phyloP scores from a whole-genome alignment of 2,329 filamentous ascomycete species.

The Cytospora leucostoma region DNA sequence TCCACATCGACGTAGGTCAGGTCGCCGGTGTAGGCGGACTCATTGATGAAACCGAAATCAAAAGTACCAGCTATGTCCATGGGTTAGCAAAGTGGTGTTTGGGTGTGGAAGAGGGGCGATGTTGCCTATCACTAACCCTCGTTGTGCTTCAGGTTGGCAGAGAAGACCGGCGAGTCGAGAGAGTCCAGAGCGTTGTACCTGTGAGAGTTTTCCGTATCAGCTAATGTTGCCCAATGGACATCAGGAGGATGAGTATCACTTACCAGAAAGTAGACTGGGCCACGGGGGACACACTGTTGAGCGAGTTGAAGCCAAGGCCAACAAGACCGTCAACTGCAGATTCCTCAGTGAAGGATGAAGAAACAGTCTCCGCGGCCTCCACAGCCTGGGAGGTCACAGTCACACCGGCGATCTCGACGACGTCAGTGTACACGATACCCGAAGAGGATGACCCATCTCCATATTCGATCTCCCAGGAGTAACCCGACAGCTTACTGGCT shows the following conservation, averaged over 20 bases:
- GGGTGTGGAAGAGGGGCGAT: conserved; percentile 62
- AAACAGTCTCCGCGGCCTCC: conserved; percentile 61
- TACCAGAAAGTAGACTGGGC: conserved; percentile 46
- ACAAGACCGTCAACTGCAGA: conserved; percentile 46
- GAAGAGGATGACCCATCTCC: conserved; percentile 63
- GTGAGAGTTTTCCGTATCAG: conserved; percentile 3
- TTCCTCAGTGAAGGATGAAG: conserved; percentile 42
- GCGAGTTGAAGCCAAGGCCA: conserved; percentile 60
- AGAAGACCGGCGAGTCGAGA: conserved; percentile 38
- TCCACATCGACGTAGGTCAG: conserved; percentile 60
- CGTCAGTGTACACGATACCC: conserved; percentile 65
- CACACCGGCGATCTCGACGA: conserved; percentile 60
- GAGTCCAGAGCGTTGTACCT: conserved; percentile 39
- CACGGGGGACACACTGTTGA: conserved; percentile 59
- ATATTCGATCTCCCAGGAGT: conserved; percentile 61
- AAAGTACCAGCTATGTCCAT: conserved; percentile 36
- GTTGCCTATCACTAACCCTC: conserved; percentile 34
- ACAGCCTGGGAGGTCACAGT: conserved; percentile 63
- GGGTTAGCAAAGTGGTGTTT: conserved; percentile 26
- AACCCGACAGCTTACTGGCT: conserved; percentile 43
- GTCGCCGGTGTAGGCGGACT: conserved; percentile 55
- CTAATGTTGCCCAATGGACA: neutral
- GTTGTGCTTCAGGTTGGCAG: conserved; percentile 39
- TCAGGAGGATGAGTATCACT: neutral
- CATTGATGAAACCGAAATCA: conserved; percentile 53